Evolutionary conservation across 2,329 filamentous ascomycete genomes (phyloP).

Genomic region (Sodiomyces alkalinus): DNA sequence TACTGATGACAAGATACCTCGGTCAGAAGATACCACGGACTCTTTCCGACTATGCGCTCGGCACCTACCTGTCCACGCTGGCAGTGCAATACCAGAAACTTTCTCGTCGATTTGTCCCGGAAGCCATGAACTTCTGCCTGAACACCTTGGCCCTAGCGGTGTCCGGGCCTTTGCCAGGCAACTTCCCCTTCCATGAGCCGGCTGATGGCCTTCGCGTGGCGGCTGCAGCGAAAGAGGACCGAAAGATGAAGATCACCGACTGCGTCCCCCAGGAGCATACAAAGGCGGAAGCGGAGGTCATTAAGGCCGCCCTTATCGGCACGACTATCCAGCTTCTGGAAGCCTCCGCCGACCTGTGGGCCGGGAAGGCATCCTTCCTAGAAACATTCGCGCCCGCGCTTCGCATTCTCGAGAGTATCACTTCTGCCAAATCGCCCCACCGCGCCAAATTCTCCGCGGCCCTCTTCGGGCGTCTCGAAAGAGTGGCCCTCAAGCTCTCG

Average conservation of each 20-base stretch:
- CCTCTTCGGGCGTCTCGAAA: constrained; percentile 24
- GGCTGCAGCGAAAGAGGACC: constrained; percentile 22
- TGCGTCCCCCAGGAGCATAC: constrained; percentile 20
- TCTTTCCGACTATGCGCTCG: constrained; percentile 53
- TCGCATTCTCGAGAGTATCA: constrained; percentile 38
- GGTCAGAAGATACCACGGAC: constrained; percentile 57
- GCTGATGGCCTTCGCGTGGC: constrained; percentile 33
- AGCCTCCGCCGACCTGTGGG: constrained; percentile 58
- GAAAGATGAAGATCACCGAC: constrained; percentile 45
- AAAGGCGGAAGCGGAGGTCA: constrained; percentile 17
- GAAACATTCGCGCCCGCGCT: constrained; percentile 61
- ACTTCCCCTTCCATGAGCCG: constrained; percentile 47
- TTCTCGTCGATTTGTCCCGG: constrained; percentile 82
- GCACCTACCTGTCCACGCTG: constrained; percentile 66
- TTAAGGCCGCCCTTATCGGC: constrained; percentile 44
- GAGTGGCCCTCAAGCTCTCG: constrained; percentile 28
- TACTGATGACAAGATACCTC: constrained; percentile 72
- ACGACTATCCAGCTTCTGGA: constrained; percentile 52
- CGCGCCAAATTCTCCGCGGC: constrained; percentile 31
- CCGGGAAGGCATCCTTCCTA: constrained; percentile 53
- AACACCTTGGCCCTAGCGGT: constrained; percentile 56
- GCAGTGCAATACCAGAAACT: constrained; percentile 68
- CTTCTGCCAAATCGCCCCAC: constrained; percentile 31
- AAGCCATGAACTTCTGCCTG: constrained; percentile 67
- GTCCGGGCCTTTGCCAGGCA: constrained; percentile 28